Base-by-base conservation (phyloP, 2,329 filamentous ascomycete genomes). In the Neurospora sp. region DNA sequence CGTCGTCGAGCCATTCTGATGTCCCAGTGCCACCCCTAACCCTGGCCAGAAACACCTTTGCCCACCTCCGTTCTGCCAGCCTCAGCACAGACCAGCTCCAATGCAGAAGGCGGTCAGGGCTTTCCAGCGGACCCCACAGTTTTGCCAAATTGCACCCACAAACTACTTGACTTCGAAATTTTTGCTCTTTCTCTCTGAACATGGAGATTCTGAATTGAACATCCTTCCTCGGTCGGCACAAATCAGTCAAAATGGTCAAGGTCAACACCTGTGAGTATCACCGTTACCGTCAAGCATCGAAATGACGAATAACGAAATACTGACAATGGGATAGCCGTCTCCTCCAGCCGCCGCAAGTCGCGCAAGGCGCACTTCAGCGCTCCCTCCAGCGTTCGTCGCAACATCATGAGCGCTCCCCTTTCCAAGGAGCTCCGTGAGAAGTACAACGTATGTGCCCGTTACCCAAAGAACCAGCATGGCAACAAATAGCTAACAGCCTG, bases 351-450 rank as follows among this genome's bases (percentile, higher is more conserved):
- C 86, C 91, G 95, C 87, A 99, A 99, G 93, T 96, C 93, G 86
- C 93, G 96, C 85, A 97, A 97, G 89, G 92, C 93, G 82, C 95
- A 99, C 89, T 99, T 97, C 90, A 87, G 88, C 83, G 96, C 96
- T 77, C 93, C 94, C 78, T 97, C 94, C 83, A 93, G 91, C 87
- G 88, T 92, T 82, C 94, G 96, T 85, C 93, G 96, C 82, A 88
- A 91, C 79, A 97, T 97, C 87, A 97, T 99, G 94, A 95, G 91
- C 87, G 94, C 96, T 77, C 92, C 92, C 79, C 89, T 97, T 78
- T 92, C 88, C 87, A 97, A 97, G 89, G 96, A 99, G 87, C 90
- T 99, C 82, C 91, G 93, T 82, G 94, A 97, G 86, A 96, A 99
- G 90, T 92, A 99, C 92, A 97, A 97, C 85, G 96, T 28, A 28